Evolutionary conservation across 2,329 filamentous ascomycete species (phyloP).

Genomic region (Epichloe aotearoae): DNA sequence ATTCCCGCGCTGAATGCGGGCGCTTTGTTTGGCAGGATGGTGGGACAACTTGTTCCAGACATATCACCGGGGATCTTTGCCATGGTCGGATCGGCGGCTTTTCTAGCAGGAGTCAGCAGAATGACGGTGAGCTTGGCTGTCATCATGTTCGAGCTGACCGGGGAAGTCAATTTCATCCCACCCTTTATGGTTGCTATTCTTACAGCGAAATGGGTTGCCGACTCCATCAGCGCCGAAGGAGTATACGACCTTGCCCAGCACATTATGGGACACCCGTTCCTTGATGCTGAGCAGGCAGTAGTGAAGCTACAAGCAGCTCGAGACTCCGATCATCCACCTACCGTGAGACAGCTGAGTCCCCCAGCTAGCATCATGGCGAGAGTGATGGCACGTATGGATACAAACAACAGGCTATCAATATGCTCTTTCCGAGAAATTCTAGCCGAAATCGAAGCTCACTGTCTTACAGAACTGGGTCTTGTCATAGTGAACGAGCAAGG

Average conservation of each 20-base stretch:
- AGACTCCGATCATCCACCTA: conserved; percentile 18
- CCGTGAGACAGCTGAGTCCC: conserved; percentile 38
- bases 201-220: conserved; percentile 45
- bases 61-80: conserved; percentile 47
- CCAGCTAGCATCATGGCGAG: conserved; percentile 40
- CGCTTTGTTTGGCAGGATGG: conserved; percentile 41
- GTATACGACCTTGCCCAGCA: conserved; percentile 49
- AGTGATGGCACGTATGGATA: conserved; percentile 36
- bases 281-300: conserved; percentile 37
- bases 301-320: conserved; percentile 18
- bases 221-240: conserved; percentile 36
- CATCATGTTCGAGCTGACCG: conserved; percentile 49
- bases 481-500: conserved; percentile 35
- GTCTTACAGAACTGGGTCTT: conserved; percentile 43
- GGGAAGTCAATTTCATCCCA: conserved; percentile 42
- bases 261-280: conserved; percentile 44
- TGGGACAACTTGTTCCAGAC: conserved; percentile 24
- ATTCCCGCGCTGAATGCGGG: conserved; percentile 46
- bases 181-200: conserved; percentile 48
- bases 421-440: conserved; percentile 33
- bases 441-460: conserved; percentile 29
- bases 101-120: conserved; percentile 42
- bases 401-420: conserved; percentile 21
- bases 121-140: conserved; percentile 47
- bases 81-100: conserved; percentile 45